Percentiles rank a stretch among this genome's conserved stretches.
These are phyloP conservation scores for Geosiphon pyriformis DNA, from an alignment of 192 early-diverging fungal genomes.

Conservation along the genomic window DNA sequence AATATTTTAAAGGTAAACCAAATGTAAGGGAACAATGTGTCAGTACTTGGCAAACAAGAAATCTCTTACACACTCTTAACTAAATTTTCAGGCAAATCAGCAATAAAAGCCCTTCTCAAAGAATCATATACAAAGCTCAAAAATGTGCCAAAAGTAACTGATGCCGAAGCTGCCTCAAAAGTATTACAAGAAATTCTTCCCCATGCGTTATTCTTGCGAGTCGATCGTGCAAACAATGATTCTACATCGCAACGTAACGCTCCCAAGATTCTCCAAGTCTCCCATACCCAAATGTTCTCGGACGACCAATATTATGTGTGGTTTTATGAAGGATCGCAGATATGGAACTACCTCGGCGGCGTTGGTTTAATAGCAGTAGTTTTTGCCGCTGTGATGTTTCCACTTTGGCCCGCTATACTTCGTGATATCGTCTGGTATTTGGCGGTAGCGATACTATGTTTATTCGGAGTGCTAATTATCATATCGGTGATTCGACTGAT, in stretches of 20 bases:
- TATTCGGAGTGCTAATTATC: conserved; percentile 86
- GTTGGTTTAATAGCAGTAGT: conserved; percentile 70
- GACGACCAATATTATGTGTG: conserved; percentile 89
- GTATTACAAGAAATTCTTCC: conserved; percentile 61
- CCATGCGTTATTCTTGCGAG: conserved; percentile 72
- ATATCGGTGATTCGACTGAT: conserved; percentile 84
- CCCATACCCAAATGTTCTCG: conserved; percentile 57
- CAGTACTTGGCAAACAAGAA: too few relatives aligned
- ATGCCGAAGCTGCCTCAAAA: conserved; percentile 56
- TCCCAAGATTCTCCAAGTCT: conserved; percentile 45
- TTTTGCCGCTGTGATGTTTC: conserved; percentile 95
- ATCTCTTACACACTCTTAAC: too few relatives aligned
- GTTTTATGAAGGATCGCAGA: conserved; percentile 89
- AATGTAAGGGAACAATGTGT: too few relatives aligned
- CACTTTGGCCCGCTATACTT: conserved; percentile 84
- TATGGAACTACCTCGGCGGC: conserved; percentile 71
- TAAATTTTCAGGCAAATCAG: conserved; percentile 68
- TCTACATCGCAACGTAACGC: conserved; percentile 22
- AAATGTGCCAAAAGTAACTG: conserved; percentile 50
- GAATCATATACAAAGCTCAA: conserved; percentile 22
- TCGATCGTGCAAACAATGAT: conserved; percentile 54
- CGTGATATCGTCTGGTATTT: conserved; percentile 87
- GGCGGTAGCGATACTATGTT: conserved; percentile 68
- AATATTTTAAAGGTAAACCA: conserved; percentile 85
- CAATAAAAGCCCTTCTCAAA: conserved; percentile 59